Conservation (phyloP, 805 yeast genomes). For the Debaryomyces tyrocola region DNA sequence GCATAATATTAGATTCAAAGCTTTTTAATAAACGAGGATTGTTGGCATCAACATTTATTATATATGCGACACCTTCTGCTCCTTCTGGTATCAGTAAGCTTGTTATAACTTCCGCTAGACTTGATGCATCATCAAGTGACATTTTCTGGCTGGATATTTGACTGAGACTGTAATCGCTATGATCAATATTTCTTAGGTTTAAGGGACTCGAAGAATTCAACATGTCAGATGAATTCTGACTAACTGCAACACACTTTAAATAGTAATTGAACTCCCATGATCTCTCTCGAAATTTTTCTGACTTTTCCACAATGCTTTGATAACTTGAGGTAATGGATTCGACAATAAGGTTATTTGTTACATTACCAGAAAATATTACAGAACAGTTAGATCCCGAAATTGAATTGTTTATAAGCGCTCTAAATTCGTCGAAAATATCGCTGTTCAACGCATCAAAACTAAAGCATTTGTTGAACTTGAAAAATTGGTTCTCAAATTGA, state of each 20-base stretch:
- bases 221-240: slow-evolving; percentile 7
- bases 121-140: slow-evolving; percentile 11
- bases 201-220: slow-evolving; percentile 6
- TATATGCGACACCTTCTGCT: slow-evolving; percentile 2
- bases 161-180: background rate
- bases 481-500: slow-evolving; percentile 3
- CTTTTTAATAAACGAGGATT: slow-evolving; percentile 2
- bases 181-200: background rate
- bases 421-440: slow-evolving; percentile 19
- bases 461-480: slow-evolving; percentile 20
- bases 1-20: slow-evolving; percentile 11
- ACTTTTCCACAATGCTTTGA: slow-evolving; percentile 5
- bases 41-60: slow-evolving; percentile 11
- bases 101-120: slow-evolving; percentile 6
- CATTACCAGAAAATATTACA: slow-evolving; percentile 17
- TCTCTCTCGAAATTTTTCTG: slow-evolving; percentile 1
- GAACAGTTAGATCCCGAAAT: slow-evolving; percentile 17
- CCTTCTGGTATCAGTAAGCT: background rate
- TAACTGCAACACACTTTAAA: slow-evolving; percentile 9
- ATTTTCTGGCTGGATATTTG: slow-evolving; percentile 17
- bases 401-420: slow-evolving; percentile 18
- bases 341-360: slow-evolving; percentile 3
- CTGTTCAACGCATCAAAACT: background rate
- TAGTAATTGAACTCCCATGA: slow-evolving; percentile 8
- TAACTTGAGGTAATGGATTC: slow-evolving; percentile 10